Evolutionary conservation across 306 rosid genomes (phyloP).

Genomic region (Echinosophora koreensis): DNA sequence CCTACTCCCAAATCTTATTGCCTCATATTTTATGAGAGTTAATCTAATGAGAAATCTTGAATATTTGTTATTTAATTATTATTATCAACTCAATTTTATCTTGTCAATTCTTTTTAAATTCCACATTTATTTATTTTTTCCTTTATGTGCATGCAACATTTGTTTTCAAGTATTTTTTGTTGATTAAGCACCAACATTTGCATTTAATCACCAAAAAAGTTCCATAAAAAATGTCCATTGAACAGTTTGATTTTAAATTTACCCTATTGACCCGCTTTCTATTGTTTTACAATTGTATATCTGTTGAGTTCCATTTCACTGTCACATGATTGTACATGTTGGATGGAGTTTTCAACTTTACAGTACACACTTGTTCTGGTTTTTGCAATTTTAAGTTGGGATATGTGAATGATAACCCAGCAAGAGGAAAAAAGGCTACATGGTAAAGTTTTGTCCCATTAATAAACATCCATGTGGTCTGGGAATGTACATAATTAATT

Average conservation of each 20-base stretch:
- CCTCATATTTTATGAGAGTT: conserved; percentile 18
- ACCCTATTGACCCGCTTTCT: background rate
- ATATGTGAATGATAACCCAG: conserved; percentile 24
- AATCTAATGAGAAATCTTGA: conserved; percentile 1
- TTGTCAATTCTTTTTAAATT: conserved; percentile 1
- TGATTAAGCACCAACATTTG: conserved; percentile 20
- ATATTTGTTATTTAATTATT: conserved; percentile 22
- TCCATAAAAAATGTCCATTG: background rate
- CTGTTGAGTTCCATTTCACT: conserved; percentile 28
- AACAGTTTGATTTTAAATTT: conserved; percentile 4
- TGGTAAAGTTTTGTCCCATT: conserved; percentile 11
- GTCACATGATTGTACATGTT: background rate
- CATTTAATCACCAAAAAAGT: conserved; percentile 22
- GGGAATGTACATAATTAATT: conserved; percentile 31
- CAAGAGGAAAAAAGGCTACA: background rate
- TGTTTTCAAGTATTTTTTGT: conserved; percentile 19
- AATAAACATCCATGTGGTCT: conserved; percentile 16
- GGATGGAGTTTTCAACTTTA: conserved; percentile 35
- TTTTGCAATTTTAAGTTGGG: conserved; percentile 25
- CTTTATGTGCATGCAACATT: conserved; percentile 3
- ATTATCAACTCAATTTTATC: conserved; percentile 21
- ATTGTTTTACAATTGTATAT: conserved; percentile 18
- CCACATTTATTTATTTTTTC: background rate
- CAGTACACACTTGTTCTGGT: conserved; percentile 17
- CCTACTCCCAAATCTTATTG: conserved; percentile 37